A percentile compares a stretch with the other conserved stretches of the same genome.
phyloP scores from a whole-genome alignment of 768 basidiomycete species.

The Kwoniella europaea region DNA sequence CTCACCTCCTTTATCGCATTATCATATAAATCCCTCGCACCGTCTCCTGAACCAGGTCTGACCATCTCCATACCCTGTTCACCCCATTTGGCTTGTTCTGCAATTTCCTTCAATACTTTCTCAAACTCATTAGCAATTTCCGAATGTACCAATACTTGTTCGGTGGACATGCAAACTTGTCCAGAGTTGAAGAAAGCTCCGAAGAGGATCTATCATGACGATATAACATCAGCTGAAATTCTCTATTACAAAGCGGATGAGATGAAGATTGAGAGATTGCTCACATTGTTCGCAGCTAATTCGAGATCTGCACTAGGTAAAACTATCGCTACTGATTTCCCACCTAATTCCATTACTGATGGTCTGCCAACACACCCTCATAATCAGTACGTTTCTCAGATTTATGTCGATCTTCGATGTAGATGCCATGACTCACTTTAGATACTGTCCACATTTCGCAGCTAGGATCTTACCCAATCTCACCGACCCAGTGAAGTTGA shows the following conservation, averaged over 20 bases:
- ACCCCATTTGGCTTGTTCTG: conserved; percentile 16
- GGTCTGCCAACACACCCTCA: conserved; percentile 37
- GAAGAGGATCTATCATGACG: conserved; percentile 47
- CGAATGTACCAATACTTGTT: conserved; percentile 52
- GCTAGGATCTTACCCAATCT: conserved; percentile 56
- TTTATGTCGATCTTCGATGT: background rate
- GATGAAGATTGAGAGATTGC: conserved; percentile 10
- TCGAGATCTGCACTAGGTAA: conserved; percentile 64
- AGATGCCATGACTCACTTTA: conserved; percentile 49
- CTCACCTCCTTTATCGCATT: conserved; percentile 34
- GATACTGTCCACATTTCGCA: conserved; percentile 54
- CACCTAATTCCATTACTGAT: conserved; percentile 57
- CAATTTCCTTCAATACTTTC: conserved; percentile 27
- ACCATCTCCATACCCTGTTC: conserved; percentile 33
- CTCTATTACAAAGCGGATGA: background rate
- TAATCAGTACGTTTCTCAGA: background rate
- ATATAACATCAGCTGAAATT: background rate
- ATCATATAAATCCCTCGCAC: conserved; percentile 25
- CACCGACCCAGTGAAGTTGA: conserved; percentile 63
- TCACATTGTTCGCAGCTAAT: conserved; percentile 63
- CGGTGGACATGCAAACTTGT: conserved; percentile 58
- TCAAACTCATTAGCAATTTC: conserved; percentile 37
- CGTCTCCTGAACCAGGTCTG: conserved; percentile 21
- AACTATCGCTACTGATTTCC: conserved; percentile 59
- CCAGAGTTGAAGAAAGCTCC: conserved; percentile 55